These are phyloP conservation scores for Penicillium longicatenatum DNA, from an alignment of 495 filamentous ascomycete species.

Conservation along the genomic window DNA sequence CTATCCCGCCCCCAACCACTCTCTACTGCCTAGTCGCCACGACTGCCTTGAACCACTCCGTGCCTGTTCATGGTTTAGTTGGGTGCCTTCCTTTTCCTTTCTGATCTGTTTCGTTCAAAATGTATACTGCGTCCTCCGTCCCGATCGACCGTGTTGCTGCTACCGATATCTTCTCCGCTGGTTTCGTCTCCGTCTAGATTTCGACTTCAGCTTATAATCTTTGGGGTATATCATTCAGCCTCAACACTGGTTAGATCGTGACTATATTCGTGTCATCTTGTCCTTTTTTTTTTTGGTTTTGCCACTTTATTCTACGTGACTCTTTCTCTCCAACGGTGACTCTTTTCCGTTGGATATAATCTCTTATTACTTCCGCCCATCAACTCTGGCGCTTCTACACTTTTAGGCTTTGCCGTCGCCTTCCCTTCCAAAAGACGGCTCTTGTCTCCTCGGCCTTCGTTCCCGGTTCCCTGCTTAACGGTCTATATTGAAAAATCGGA, in stretches of 20 bases:
- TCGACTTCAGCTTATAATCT: constrained; percentile 19
- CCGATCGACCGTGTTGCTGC: constrained; percentile 33
- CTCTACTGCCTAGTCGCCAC: constrained; percentile 18
- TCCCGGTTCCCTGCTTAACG: constrained; percentile 50
- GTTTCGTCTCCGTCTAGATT: constrained; percentile 24
- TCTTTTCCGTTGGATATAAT: not conserved
- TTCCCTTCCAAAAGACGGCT: constrained; percentile 45
- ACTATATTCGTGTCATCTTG: constrained; percentile 7
- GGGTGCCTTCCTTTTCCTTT: constrained; percentile 18
- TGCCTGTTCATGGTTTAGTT: constrained; percentile 31
- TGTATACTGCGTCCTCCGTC: constrained; percentile 31
- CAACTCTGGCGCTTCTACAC: constrained; percentile 37
- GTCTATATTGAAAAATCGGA: constrained; percentile 42
- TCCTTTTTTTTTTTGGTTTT: constrained; percentile 5
- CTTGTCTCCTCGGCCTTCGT: constrained; percentile 49
- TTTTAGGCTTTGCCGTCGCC: constrained; percentile 52
- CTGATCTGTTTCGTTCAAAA: constrained; percentile 23
- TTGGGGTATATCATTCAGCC: constrained; percentile 18
- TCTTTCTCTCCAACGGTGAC: not conserved
- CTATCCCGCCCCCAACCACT: not conserved
- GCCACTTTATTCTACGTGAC: constrained; percentile 1
- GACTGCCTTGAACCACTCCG: constrained; percentile 25
- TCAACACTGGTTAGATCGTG: constrained; percentile 33
- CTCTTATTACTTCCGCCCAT: constrained; percentile 6
- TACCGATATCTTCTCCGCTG: constrained; percentile 25